Evolutionary conservation across 495 filamentous ascomycete species (phyloP).

Genomic region (Penicillium chermesinum): DNA sequence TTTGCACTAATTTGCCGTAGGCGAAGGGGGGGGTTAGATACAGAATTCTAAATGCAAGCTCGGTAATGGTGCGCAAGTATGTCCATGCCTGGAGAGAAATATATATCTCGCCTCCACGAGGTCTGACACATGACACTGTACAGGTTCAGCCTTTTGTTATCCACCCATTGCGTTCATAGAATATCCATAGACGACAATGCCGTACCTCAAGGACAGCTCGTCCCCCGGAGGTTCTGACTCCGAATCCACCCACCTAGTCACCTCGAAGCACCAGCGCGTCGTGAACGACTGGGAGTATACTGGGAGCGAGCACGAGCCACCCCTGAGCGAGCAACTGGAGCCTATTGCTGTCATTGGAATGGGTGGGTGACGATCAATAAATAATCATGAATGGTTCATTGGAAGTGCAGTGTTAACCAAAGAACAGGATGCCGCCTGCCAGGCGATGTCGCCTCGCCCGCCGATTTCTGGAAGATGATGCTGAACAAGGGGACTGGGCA

Average conservation of each 20-base stretch:
- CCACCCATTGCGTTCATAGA: too few relatives aligned
- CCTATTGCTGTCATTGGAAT: conserved; percentile 3
- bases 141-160: too few relatives aligned
- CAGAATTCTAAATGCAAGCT: neutral
- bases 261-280: neutral
- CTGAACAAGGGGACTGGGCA: neutral
- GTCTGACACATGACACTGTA: neutral
- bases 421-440: neutral
- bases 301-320: neutral
- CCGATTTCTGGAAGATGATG: neutral
- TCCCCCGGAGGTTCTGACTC: neutral
- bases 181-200: neutral
- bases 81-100: neutral
- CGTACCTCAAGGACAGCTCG: neutral
- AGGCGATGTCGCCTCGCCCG: neutral
- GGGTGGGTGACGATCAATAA: neutral
- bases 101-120: neutral
- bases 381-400: neutral
- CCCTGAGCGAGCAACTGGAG: neutral
- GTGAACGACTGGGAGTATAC: neutral
- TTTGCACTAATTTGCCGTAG: neutral
- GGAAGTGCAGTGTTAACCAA: neutral
- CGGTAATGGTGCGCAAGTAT: neutral
- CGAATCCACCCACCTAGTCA: neutral
- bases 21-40: neutral